These are phyloP conservation scores for Rhododendron vialii DNA, from an alignment of 148 eudicot genomes.

Conservation along the genomic window DNA sequence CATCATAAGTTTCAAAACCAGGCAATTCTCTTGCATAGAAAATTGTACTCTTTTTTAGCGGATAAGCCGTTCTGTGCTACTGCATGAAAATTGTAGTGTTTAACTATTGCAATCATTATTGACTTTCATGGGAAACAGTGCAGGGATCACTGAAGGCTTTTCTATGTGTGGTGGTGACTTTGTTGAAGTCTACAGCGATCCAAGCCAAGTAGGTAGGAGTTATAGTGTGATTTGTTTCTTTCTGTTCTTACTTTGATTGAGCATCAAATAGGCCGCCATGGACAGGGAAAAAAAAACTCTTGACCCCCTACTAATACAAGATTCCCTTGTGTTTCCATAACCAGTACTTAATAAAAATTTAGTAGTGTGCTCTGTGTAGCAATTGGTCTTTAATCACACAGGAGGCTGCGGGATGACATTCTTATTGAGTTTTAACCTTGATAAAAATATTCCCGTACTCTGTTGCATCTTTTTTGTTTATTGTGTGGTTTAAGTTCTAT, in stretches of 20 bases:
- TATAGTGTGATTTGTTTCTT: not conserved
- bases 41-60: not conserved
- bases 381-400: not conserved
- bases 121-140: slow-evolving; percentile 55
- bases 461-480: not conserved
- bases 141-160: slow-evolving; percentile 98
- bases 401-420: not conserved
- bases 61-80: not conserved
- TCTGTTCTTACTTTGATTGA: not conserved
- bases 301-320: not conserved
- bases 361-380: not conserved
- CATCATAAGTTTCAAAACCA: not conserved
- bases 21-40: not conserved
- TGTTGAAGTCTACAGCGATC: slow-evolving; percentile 93
- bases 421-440: not conserved
- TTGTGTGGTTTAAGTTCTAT: not conserved
- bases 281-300: not conserved
- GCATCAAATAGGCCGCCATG: not conserved
- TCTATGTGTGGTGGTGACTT: slow-evolving; percentile 99
- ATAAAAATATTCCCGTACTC: not conserved
- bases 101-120: slow-evolving; percentile 7
- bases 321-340: not conserved
- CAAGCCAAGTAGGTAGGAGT: slow-evolving; percentile 73
- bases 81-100: not conserved
- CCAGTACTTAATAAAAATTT: not conserved